Conservation (phyloP, 345 rosid species). For the Chamaenerion angustifolium region DNA sequence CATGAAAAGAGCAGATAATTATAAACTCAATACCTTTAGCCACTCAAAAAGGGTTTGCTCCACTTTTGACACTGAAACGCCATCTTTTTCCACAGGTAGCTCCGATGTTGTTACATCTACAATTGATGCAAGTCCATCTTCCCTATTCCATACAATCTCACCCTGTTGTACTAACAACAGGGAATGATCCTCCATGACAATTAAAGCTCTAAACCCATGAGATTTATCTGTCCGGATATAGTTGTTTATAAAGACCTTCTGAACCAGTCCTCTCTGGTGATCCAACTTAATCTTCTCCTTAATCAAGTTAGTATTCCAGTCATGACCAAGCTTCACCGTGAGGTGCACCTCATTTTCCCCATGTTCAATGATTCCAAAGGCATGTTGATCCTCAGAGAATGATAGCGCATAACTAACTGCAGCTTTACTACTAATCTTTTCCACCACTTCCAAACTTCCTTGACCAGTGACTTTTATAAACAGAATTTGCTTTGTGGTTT, state of each 20-base stretch:
- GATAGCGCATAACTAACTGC: conserved; percentile 69
- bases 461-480: conserved; percentile 39
- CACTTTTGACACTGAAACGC: conserved; percentile 87
- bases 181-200: conserved; percentile 98
- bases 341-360: conserved; percentile 49
- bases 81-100: conserved; percentile 75
- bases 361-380: conserved; percentile 62
- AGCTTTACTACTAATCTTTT: conserved; percentile 37
- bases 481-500: conserved; percentile 21
- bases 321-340: conserved; percentile 44
- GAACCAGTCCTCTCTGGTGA: conserved; percentile 56
- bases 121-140: conserved; percentile 88
- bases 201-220: conserved; percentile 90
- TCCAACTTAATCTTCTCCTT: conserved; percentile 62
- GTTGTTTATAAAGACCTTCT: conserved; percentile 83
- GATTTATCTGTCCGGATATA: conserved; percentile 81
- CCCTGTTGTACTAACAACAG: conserved; percentile 86
- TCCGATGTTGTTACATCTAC: conserved; percentile 76
- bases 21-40: conserved; percentile 55
- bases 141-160: conserved; percentile 87
- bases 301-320: conserved; percentile 61
- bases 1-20: no score
- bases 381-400: conserved; percentile 44
- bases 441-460: conserved; percentile 60
- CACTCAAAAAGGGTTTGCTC: conserved; percentile 89